A percentile compares a stretch with the other conserved stretches of the same genome.
Conservation (phyloP, 805 yeast species). For the Sungouiella thailandica region DNA sequence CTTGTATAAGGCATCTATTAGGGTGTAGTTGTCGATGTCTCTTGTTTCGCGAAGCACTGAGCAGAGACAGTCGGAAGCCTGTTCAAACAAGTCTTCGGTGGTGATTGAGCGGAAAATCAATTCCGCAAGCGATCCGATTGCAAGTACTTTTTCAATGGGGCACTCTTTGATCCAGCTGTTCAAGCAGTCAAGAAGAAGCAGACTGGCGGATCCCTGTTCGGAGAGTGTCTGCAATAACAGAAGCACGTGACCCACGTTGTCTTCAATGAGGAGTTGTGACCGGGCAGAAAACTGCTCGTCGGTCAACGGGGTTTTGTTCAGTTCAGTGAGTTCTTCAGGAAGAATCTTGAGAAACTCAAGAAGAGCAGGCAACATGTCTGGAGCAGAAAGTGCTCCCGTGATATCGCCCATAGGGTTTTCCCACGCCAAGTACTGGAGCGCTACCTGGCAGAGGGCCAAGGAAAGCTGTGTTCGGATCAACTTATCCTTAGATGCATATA, state of each 20-base stretch:
- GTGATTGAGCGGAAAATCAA: slow-evolving; percentile 59
- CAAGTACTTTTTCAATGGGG: slow-evolving; percentile 64
- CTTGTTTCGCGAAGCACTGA: slow-evolving; percentile 77
- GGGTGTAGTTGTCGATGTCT: slow-evolving; percentile 59
- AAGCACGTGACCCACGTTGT: slow-evolving; percentile 66
- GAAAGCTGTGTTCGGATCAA: slow-evolving; percentile 79
- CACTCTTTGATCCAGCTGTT: slow-evolving; percentile 90
- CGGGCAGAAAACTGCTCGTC: slow-evolving; percentile 74
- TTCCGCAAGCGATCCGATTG: slow-evolving; percentile 57
- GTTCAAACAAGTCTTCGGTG: slow-evolving; percentile 69
- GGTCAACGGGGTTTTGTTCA: slow-evolving; percentile 69
- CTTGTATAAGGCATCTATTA: slow-evolving; percentile 63
- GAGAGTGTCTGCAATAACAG: slow-evolving; percentile 51
- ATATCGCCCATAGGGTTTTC: slow-evolving; percentile 63
- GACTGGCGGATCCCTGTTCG: slow-evolving; percentile 12
- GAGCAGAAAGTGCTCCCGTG: slow-evolving; percentile 41
- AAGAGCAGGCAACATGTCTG: slow-evolving; percentile 41
- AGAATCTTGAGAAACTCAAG: slow-evolving; percentile 79
- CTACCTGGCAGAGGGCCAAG: slow-evolving; percentile 74
- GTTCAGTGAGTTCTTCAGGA: slow-evolving; percentile 86
- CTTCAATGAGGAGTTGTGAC: slow-evolving; percentile 55
- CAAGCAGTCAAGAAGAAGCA: slow-evolving; percentile 63
- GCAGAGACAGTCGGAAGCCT: slow-evolving; percentile 81
- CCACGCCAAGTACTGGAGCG: slow-evolving; percentile 79
- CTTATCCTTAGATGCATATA: slow-evolving; percentile 38